These are phyloP conservation scores for Calonectria henricotiae DNA, from an alignment of 2,329 filamentous ascomycete species.

Conservation along the genomic window DNA sequence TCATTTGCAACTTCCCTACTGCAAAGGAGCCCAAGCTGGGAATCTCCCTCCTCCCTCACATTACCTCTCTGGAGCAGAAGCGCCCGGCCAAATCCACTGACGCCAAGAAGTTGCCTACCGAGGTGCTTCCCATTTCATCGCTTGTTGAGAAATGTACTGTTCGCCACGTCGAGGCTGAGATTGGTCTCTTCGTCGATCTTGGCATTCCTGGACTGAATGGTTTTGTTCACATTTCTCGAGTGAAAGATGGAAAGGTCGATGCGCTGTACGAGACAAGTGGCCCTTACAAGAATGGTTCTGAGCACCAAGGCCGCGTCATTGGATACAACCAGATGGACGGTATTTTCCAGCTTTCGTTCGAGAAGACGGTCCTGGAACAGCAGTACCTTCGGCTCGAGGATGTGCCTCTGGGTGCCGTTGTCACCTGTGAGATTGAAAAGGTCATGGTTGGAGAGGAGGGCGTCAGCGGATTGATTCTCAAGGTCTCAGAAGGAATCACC, in stretches of 20 bases:
- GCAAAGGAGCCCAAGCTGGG: slow-evolving; percentile 88
- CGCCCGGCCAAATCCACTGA: slow-evolving; percentile 55
- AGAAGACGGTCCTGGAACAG: slow-evolving; percentile 87
- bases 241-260: slow-evolving; percentile 93
- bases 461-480: slow-evolving; percentile 85
- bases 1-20: slow-evolving; percentile 89
- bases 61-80: slow-evolving; percentile 75
- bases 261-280: slow-evolving; percentile 83
- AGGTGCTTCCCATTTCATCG: slow-evolving; percentile 79
- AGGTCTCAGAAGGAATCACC: slow-evolving; percentile 87
- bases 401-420: slow-evolving; percentile 83
- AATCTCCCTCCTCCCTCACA: slow-evolving; percentile 89
- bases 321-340: slow-evolving; percentile 92
- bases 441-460: slow-evolving; percentile 85
- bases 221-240: slow-evolving; percentile 94
- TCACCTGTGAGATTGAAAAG: slow-evolving; percentile 89
- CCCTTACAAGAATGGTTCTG: slow-evolving; percentile 83
- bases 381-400: slow-evolving; percentile 94
- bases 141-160: slow-evolving; percentile 85
- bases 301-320: slow-evolving; percentile 86
- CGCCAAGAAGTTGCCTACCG: slow-evolving; percentile 67
- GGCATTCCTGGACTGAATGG: slow-evolving; percentile 78
- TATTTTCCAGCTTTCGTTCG: slow-evolving; percentile 87
- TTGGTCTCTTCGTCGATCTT: slow-evolving; percentile 86
- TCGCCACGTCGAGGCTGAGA: slow-evolving; percentile 82